A percentile compares a stretch with the other conserved stretches of the same genome.
phyloP scores from a whole-genome alignment of 2,329 filamentous ascomycete species.

The Neophaeococcomyces mojaviensis region DNA sequence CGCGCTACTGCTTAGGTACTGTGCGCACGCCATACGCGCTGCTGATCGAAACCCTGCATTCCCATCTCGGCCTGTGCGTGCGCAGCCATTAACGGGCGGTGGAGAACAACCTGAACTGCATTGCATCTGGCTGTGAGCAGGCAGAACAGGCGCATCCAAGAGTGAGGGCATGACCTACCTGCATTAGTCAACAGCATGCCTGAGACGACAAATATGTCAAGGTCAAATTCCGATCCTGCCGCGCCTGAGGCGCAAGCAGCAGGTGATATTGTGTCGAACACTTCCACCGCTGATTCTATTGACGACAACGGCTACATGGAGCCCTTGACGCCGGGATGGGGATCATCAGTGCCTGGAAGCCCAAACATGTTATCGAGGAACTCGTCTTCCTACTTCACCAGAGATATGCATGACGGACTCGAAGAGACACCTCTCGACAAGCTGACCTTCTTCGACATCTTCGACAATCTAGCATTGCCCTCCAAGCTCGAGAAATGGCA shows the following conservation, averaged over 20 bases:
- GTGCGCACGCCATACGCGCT: background rate
- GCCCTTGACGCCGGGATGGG: slow-evolving; percentile 21
- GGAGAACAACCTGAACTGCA: background rate
- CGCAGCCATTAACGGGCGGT: background rate
- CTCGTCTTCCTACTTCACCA: slow-evolving; percentile 70
- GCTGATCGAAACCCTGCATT: background rate
- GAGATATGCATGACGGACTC: slow-evolving; percentile 78
- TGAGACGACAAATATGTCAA: slow-evolving; percentile 20
- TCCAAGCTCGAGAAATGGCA: slow-evolving; percentile 89
- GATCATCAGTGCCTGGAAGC: slow-evolving; percentile 37
- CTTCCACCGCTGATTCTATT: slow-evolving; percentile 12
- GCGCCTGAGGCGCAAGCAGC: slow-evolving; percentile 16
- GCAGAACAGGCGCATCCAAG: too few species aligned
- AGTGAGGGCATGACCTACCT: too few species aligned
- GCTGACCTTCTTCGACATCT: slow-evolving; percentile 81
- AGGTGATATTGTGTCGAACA: slow-evolving; percentile 15
- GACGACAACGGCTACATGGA: slow-evolving; percentile 30
- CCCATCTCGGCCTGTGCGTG: background rate
- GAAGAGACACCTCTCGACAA: slow-evolving; percentile 83
- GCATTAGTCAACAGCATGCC: slow-evolving; percentile 22
- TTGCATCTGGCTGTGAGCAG: background rate
- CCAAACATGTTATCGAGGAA: slow-evolving; percentile 60
- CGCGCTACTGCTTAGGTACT: too few species aligned
- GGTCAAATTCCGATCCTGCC: slow-evolving; percentile 22
- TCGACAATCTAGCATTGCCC: slow-evolving; percentile 85